Conservation (phyloP, 495 filamentous ascomycete species). For the Pyrenopolyporus hunteri region DNA sequence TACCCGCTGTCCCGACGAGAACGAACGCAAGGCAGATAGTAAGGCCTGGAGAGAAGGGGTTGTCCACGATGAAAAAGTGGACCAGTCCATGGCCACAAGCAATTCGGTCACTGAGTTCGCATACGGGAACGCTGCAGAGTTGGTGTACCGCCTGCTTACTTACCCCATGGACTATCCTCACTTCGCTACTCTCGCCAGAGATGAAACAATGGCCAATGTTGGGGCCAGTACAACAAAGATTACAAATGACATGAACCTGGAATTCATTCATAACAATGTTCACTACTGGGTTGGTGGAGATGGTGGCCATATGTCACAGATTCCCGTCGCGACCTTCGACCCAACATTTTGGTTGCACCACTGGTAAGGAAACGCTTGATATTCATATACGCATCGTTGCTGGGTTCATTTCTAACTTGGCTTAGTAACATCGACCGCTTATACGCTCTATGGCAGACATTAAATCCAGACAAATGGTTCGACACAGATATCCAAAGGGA, state of each 20-base stretch:
- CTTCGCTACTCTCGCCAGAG: too few species aligned
- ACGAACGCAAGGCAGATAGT: too few species aligned
- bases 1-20: too few species aligned
- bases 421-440: constrained; percentile 51
- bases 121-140: too few species aligned
- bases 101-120: too few species aligned
- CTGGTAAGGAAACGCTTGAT: constrained; percentile 29
- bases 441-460: constrained; percentile 49
- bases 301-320: constrained; percentile 50
- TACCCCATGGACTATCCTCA: too few species aligned
- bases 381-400: background rate
- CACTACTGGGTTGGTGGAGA: constrained; percentile 51
- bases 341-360: constrained; percentile 54
- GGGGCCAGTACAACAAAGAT: constrained; percentile 15
- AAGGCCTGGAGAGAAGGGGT: too few species aligned
- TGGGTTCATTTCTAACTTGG: background rate
- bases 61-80: too few species aligned
- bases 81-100: too few species aligned
- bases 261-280: constrained; percentile 51
- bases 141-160: too few species aligned
- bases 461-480: constrained; percentile 44
- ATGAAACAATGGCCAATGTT: too few species aligned
- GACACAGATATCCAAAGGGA: constrained; percentile 34
- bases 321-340: constrained; percentile 50
- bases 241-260: constrained; percentile 44